A percentile compares a stretch with the other conserved stretches of the same genome.
Evolutionary conservation across 371 early-diverging fungal species (phyloP).

Genomic region (Zychaea mexicana): DNA sequence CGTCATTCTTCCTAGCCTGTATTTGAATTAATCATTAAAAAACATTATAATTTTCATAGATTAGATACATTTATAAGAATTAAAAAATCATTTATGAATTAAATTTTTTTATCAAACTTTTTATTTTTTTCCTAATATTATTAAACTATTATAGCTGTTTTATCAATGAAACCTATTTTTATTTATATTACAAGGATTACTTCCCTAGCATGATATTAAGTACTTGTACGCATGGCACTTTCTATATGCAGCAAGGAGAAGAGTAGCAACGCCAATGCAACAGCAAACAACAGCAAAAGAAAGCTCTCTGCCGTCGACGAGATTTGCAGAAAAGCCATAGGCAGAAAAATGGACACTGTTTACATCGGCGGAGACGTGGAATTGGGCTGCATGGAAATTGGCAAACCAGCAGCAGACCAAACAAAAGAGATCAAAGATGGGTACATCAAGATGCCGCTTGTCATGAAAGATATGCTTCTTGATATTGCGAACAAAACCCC

Average conservation of each 20-base stretch:
- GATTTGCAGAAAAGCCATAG: slow-evolving; percentile 3
- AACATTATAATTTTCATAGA: no score
- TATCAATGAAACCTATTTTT: no score
- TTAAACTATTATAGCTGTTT: no score
- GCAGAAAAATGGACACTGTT: slow-evolving; percentile 12
- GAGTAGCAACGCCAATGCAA: slow-evolving; percentile 8
- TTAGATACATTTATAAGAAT: no score
- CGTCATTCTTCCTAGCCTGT: no score
- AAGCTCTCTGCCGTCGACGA: slow-evolving; percentile 10
- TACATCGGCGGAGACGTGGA: slow-evolving; percentile 11
- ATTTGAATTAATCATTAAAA: no score
- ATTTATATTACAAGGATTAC: no score
- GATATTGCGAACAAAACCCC: background rate
- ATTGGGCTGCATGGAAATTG: slow-evolving; percentile 16
- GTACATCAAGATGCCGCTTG: slow-evolving; percentile 8
- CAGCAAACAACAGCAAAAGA: slow-evolving; percentile 1
- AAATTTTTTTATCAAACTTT: no score
- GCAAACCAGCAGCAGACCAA: background rate
- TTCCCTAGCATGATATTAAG: no score
- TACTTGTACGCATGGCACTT: no score
- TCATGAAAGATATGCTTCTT: slow-evolving; percentile 18
- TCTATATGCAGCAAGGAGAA: slow-evolving; percentile 21
- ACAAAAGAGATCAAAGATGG: slow-evolving; percentile 9
- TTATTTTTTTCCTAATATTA: no score
- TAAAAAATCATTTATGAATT: no score